phyloP scores from a whole-genome alignment of 1,284 basidiomycete genomes.

The Ceratobasidium sp. region DNA sequence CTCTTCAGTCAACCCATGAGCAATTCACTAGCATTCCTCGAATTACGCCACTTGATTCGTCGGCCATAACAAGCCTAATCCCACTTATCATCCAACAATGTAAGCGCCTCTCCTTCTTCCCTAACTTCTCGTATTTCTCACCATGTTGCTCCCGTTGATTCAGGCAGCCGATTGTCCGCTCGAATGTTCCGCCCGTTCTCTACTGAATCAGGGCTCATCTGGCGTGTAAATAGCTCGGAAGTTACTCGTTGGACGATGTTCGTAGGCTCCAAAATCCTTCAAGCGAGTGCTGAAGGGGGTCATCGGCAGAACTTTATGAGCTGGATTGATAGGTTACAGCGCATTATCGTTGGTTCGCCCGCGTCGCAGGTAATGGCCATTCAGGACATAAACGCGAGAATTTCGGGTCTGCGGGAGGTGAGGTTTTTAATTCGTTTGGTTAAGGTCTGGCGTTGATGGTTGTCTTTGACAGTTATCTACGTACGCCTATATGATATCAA shows the following conservation, averaged over 20 bases:
- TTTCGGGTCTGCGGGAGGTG: constrained; percentile 1
- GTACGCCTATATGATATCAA: constrained; percentile 1
- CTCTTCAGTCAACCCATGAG: too few relatives aligned
- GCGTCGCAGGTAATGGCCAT: background rate
- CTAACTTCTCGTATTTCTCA: too few relatives aligned
- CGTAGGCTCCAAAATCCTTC: constrained; percentile 7
- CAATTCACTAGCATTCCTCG: too few relatives aligned
- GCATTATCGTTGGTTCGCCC: background rate
- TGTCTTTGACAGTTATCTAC: constrained; percentile 2
- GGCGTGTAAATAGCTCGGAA: background rate
- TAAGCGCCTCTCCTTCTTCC: too few relatives aligned
- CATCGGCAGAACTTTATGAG: background rate
- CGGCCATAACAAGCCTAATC: background rate
- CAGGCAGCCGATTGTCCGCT: too few relatives aligned
- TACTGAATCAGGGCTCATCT: background rate
- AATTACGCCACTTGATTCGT: background rate
- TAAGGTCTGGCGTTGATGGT: too few relatives aligned
- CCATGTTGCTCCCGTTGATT: too few relatives aligned
- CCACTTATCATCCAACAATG: background rate
- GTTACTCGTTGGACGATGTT: constrained; percentile 10
- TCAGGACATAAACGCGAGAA: background rate
- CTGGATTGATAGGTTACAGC: constrained; percentile 30
- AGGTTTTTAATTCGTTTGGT: too few relatives aligned
- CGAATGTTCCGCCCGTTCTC: too few relatives aligned
- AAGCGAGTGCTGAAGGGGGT: background rate